phyloP scores from a whole-genome alignment of 106 monocot species.

The Ottelia alismoides region DNA sequence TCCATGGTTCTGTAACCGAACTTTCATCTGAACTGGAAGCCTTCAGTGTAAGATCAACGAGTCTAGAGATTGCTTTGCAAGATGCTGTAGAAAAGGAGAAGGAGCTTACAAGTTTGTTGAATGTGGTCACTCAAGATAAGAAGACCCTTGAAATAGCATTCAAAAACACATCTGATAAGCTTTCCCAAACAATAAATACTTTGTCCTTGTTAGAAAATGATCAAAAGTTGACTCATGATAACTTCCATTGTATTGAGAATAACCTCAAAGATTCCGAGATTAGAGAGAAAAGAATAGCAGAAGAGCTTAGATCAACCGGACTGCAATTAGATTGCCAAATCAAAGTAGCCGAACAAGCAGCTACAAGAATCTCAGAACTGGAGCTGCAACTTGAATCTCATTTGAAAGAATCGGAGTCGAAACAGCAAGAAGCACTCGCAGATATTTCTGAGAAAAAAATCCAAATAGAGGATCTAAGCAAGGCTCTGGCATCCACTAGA shows the following conservation, averaged over 20 bases:
- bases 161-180: not conserved
- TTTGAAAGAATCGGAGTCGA: conserved; percentile 51
- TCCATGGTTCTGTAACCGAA: not conserved
- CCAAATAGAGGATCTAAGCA: conserved; percentile 30
- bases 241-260: conserved; percentile 22
- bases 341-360: conserved; percentile 31
- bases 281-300: conserved; percentile 41
- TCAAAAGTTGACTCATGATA: conserved; percentile 9
- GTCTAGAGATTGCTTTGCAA: conserved; percentile 6
- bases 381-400: conserved; percentile 31
- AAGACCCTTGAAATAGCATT: conserved; percentile 3
- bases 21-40: conserved; percentile 9
- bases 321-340: conserved; percentile 46
- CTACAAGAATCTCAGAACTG: conserved; percentile 43
- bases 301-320: conserved; percentile 32
- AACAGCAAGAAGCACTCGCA: conserved; percentile 29
- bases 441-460: conserved; percentile 49
- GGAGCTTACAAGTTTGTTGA: conserved; percentile 5
- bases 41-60: conserved; percentile 6
- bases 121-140: conserved; percentile 4
- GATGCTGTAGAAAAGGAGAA: conserved; percentile 6
- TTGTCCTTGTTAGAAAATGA: conserved; percentile 3
- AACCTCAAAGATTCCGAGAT: conserved; percentile 33
- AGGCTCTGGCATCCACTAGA: conserved; percentile 30
- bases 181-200: conserved; percentile 5